A percentile compares a stretch with the other conserved stretches of the same genome.
Conservation (phyloP, 805 yeast species). For the Hyphopichia homilentoma region DNA sequence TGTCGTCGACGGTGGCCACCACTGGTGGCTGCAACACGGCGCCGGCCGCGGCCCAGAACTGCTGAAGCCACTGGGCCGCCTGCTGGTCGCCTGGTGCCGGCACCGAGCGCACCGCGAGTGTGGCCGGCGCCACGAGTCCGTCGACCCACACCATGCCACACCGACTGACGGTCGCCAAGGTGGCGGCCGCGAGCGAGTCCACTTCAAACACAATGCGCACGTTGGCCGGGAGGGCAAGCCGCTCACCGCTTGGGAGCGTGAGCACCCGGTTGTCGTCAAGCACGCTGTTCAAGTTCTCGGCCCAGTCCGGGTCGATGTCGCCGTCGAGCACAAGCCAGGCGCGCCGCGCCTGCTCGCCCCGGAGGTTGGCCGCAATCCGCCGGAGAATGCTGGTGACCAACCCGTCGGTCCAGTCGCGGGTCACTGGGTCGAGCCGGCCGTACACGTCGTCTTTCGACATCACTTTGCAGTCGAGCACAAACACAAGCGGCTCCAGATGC, state of each 20-base stretch:
- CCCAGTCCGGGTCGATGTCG: conserved; percentile 92
- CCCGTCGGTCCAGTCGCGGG: conserved; percentile 94
- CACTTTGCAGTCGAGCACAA: conserved; percentile 72
- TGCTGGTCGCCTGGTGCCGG: conserved; percentile 8
- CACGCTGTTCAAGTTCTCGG: conserved; percentile 85
- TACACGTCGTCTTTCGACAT: conserved; percentile 60
- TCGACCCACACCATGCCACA: conserved; percentile 86
- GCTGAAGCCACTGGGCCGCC: conserved; percentile 9
- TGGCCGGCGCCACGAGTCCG: conserved; percentile 13
- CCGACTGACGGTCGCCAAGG: conserved; percentile 89
- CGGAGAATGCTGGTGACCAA: conserved; percentile 67
- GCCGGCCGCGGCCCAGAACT: conserved; percentile 8
- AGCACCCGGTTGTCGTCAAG: conserved; percentile 80
- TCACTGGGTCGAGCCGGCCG: conserved; percentile 69
- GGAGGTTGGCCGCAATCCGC: conserved; percentile 46
- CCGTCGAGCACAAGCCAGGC: conserved; percentile 89
- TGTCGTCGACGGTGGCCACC: conserved; percentile 15
- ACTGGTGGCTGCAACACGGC: conserved; percentile 2
- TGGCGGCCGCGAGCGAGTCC: conserved; percentile 59
- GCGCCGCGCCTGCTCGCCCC: conserved; percentile 54
- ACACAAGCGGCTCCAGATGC: conserved; percentile 32
- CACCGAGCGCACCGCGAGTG: conserved; percentile 10
- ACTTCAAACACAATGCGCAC: conserved; percentile 75
- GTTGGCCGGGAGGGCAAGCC: conserved; percentile 62
- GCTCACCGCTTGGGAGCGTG: conserved; percentile 88